Evolutionary conservation across 2,329 filamentous ascomycete genomes (phyloP).

Genomic region (Mollisia scopiformis): DNA sequence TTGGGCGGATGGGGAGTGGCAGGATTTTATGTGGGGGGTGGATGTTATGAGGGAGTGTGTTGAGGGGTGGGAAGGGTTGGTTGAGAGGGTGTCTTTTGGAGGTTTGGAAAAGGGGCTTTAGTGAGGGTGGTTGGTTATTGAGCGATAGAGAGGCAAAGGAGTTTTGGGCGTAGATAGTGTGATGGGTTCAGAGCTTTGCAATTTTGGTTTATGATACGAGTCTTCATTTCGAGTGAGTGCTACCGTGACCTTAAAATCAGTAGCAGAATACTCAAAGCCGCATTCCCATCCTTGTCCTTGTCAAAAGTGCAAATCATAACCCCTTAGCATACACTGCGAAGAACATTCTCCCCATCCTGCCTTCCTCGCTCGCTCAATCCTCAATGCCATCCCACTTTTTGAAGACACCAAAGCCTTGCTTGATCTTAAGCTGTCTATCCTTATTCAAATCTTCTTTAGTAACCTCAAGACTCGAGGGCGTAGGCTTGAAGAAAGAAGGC

Average conservation of each 20-base stretch:
- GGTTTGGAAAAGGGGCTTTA: not conserved
- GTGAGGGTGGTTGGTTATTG: no score
- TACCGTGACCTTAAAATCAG: not conserved
- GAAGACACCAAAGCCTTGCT: not conserved
- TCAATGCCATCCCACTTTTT: not conserved
- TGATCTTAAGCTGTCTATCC: not conserved
- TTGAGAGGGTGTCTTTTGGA: not conserved
- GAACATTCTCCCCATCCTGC: not conserved
- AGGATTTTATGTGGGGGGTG: constrained; percentile 10
- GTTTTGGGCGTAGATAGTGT: no score
- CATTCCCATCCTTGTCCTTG: not conserved
- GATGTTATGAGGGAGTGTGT: constrained; percentile 5
- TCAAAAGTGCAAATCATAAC: not conserved
- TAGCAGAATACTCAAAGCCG: not conserved
- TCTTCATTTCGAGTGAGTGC: no score
- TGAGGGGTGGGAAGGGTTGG: not conserved
- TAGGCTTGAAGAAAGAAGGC: not conserved
- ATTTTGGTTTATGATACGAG: no score
- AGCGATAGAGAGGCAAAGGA: no score
- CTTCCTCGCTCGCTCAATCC: not conserved
- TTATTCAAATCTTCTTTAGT: not conserved
- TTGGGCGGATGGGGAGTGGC: constrained; percentile 1
- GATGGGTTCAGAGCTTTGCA: no score
- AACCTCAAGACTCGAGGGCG: not conserved
- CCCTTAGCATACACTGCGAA: no score